These are phyloP conservation scores for Zygoascus hellenicus DNA, from an alignment of 1,139 yeast genomes.

Conservation along the genomic window DNA sequence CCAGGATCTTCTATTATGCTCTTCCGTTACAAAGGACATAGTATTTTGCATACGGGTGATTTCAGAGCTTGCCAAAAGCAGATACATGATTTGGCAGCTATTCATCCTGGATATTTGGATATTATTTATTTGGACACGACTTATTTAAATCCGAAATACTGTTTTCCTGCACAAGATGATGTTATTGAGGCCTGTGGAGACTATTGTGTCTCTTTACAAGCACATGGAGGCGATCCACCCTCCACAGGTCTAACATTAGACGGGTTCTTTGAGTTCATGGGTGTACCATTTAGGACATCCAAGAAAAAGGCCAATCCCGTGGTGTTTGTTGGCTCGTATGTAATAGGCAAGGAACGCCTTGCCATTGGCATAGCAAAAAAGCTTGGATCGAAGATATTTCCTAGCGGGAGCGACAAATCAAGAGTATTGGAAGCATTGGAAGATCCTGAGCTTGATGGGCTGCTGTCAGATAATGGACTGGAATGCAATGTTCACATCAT, in stretches of 20 bases:
- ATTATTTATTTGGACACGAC: slow-evolving; percentile 82
- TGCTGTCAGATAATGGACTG: slow-evolving; percentile 41
- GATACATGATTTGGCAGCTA: slow-evolving; percentile 28
- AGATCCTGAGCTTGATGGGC: slow-evolving; percentile 36
- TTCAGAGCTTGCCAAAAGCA: slow-evolving; percentile 57
- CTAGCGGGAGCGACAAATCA: slow-evolving; percentile 41
- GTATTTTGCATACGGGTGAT: slow-evolving; percentile 83
- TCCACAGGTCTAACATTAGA: slow-evolving; percentile 18
- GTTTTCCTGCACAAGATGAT: slow-evolving; percentile 69
- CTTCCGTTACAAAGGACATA: slow-evolving; percentile 35
- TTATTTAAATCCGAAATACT: slow-evolving; percentile 65
- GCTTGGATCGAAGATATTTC: slow-evolving; percentile 51
- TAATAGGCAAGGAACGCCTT: slow-evolving; percentile 84
- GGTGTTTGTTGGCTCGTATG: slow-evolving; percentile 80
- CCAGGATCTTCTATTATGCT: slow-evolving; percentile 88
- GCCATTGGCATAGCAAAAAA: slow-evolving; percentile 62
- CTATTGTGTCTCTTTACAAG: slow-evolving; percentile 43
- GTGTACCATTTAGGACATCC: slow-evolving; percentile 7
- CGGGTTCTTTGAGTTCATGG: slow-evolving; percentile 17
- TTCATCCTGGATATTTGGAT: slow-evolving; percentile 36
- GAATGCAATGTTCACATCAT: slow-evolving; percentile 65
- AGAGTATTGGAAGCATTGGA: slow-evolving; percentile 40
- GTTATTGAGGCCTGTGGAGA: slow-evolving; percentile 57
- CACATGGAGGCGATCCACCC: slow-evolving; percentile 23
- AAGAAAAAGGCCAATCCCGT: slow-evolving; percentile 32